Evolutionary conservation across 345 rosid genomes (phyloP), one percentile per base, ranked within the genome.

Genomic region (Corymbia maculata): DNA sequence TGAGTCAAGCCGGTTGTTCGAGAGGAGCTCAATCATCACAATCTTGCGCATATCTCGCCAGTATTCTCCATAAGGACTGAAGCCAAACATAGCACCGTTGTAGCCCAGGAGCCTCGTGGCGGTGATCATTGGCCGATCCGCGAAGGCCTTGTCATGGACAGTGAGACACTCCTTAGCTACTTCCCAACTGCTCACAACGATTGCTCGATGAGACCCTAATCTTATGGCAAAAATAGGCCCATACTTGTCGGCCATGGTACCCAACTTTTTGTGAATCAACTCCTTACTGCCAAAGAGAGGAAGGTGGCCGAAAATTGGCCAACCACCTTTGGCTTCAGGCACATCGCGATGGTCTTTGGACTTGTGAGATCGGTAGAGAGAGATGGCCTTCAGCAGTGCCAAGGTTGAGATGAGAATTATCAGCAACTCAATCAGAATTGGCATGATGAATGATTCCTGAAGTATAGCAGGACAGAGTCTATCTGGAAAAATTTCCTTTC

Each of bases 291-390:
- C 87, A 3, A 92, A 86, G 53, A 92, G 92, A 79, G 89, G 93
- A 87, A 90, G 51, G 86, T 93, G 94, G 3, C 95, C 95, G 6
- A 93, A 89, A 21, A 93, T n/a, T 49, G 93, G 95, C 92, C 92
- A 92, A 24, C 92, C 89, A 32, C 94, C 92, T 4, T 85, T 86
- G 0, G 88, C 94, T 84, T 91, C 90, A 14, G 93, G 93, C n/a
- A 66, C 90, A 16, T 49, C 61, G 86, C 88, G 75, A 0, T 16
- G 61, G 15, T 85, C 44, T 45, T 36, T 85, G 13, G 45, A 51
- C 53, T 30, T 51, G 59, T 51, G 42, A 4, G 59, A 85, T 15
- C 55, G 86, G 52, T 24, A 51, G 86, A 45, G 44, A 51, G 42
- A 50, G 9, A 51, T 32, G 57, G 45, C 59, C 36, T 21, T 36